These are phyloP conservation scores for Cenchrus americanus DNA, from an alignment of 176 grass and related monocot genomes.

Conservation along the genomic window DNA sequence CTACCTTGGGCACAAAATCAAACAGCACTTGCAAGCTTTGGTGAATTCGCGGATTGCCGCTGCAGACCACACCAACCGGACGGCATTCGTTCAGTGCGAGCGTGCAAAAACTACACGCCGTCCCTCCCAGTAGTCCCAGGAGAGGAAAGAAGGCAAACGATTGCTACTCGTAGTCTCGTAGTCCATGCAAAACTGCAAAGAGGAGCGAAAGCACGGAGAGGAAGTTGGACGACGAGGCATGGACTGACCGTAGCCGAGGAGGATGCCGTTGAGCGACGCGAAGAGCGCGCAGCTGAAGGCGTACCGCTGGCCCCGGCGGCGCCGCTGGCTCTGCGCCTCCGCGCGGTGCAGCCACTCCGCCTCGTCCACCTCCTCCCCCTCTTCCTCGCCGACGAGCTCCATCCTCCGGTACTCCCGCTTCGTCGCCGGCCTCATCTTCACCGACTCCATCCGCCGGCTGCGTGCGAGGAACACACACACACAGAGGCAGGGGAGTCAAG, in stretches of 20 bases:
- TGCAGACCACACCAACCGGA: no score
- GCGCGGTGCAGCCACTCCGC: conserved; percentile 50
- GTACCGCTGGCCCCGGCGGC: conserved; percentile 49
- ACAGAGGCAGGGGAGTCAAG: background rate
- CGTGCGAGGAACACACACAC: background rate
- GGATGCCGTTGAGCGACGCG: conserved; percentile 77
- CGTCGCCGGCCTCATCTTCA: conserved; percentile 35
- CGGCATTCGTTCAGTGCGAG: background rate
- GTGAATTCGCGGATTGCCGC: no score
- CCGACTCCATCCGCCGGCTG: conserved; percentile 38
- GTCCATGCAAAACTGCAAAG: background rate
- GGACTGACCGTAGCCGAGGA: conserved; percentile 83
- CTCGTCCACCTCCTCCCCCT: conserved; percentile 47
- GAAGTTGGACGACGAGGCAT: background rate
- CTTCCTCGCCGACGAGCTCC: conserved; percentile 49
- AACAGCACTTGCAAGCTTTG: no score
- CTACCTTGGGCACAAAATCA: no score
- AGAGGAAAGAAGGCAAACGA: background rate
- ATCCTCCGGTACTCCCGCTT: conserved; percentile 59
- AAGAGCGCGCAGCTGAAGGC: conserved; percentile 75
- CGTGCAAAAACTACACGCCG: background rate
- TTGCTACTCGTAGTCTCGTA: no score
- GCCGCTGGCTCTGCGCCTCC: conserved; percentile 48
- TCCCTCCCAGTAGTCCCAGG: background rate
- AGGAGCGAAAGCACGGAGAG: no score